Evolutionary conservation across 192 early-diverging fungal genomes (phyloP).

Genomic region (Tieghemiomyces parasiticus): DNA sequence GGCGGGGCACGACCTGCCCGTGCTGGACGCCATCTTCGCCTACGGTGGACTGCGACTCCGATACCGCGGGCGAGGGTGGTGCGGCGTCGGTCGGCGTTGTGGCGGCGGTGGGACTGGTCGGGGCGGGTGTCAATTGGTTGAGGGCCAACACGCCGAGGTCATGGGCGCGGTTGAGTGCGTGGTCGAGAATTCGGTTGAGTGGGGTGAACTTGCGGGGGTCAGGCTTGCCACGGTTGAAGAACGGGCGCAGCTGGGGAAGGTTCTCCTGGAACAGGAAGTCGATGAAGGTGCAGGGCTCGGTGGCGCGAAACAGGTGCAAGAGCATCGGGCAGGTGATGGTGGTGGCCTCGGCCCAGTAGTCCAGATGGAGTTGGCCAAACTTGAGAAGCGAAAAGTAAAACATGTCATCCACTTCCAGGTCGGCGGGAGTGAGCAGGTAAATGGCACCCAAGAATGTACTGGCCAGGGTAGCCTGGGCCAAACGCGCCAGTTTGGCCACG

Average conservation of each 20-base stretch:
- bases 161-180: background rate
- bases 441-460: background rate
- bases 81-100: background rate
- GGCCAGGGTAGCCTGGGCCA: background rate
- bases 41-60: background rate
- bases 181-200: background rate
- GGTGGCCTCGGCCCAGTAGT: conserved; percentile 8
- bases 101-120: background rate
- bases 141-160: background rate
- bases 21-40: background rate
- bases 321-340: conserved; percentile 7
- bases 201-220: background rate
- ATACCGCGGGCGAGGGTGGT: background rate
- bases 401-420: conserved; percentile 5
- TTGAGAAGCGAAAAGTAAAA: conserved; percentile 9
- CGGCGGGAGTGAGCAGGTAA: background rate
- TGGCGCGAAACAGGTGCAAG: conserved; percentile 1
- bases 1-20: background rate
- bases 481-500: background rate
- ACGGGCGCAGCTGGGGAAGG: conserved; percentile 5
- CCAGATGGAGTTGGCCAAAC: background rate
- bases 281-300: background rate
- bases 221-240: background rate
- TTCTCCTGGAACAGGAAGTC: conserved; percentile 10
- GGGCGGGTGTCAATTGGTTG: background rate